Conservation (phyloP, 1,284 basidiomycete genomes). For the Singerocomus inundabilis region DNA sequence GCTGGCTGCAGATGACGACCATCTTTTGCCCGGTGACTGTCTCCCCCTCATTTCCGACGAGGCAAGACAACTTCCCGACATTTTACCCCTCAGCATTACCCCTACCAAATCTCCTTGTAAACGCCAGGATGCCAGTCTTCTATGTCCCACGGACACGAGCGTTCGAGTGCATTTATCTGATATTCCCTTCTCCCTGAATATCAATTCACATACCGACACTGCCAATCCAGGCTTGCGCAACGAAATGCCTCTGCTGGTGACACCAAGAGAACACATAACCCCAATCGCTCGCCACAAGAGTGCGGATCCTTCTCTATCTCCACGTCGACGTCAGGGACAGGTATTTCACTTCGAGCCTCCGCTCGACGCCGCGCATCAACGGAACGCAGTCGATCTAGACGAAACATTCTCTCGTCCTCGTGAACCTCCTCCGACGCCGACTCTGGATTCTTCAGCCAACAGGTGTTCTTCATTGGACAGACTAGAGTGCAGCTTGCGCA, state of each 20-base stretch:
- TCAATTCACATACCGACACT: neutral
- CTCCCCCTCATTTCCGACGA: neutral
- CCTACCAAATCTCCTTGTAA: constrained; percentile 23
- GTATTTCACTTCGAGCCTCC: constrained; percentile 23
- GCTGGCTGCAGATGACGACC: constrained; percentile 24
- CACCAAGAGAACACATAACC: neutral
- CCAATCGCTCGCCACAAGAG: constrained; percentile 15
- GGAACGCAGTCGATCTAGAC: constrained; percentile 7
- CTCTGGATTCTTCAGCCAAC: constrained; percentile 2
- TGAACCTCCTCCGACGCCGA: constrained; percentile 24
- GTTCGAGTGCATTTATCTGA: neutral
- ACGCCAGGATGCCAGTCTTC: constrained; percentile 1
- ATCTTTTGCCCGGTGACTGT: neutral
- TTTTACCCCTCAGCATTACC: constrained; percentile 20
- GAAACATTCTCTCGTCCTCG: constrained; percentile 19
- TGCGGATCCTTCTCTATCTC: constrained; percentile 10
- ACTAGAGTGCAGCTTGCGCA: constrained; percentile 30
- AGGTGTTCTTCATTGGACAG: constrained; percentile 33
- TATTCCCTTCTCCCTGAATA: neutral
- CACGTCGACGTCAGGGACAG: constrained; percentile 28
- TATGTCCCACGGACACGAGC: neutral
- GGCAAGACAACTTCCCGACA: constrained; percentile 11
- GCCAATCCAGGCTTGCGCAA: neutral
- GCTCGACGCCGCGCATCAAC: neutral
- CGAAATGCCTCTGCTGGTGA: neutral